phyloP scores from a whole-genome alignment of 1,284 basidiomycete species.

The Earliella scabrosa region DNA sequence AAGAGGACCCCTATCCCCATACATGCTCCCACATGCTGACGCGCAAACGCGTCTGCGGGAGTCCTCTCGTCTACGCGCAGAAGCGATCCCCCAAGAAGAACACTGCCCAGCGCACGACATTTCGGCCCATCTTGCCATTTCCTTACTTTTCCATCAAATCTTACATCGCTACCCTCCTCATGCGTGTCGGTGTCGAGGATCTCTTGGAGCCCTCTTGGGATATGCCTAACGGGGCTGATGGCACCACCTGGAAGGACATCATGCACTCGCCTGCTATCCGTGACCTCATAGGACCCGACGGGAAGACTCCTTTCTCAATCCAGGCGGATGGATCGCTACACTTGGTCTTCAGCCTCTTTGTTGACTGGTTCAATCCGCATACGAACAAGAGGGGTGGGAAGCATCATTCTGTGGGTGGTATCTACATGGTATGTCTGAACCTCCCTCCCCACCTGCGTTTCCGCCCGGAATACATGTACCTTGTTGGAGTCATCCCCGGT shows the following conservation, averaged over 20 bases:
- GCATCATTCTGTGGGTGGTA: conserved; percentile 20
- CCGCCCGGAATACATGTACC: conserved; percentile 29
- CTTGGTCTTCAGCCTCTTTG: conserved; percentile 30
- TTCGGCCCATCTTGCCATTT: neutral
- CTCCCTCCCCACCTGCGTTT: conserved; percentile 29
- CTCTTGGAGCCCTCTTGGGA: neutral
- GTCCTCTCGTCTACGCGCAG: neutral
- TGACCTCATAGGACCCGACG: conserved; percentile 8
- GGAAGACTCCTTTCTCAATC: conserved; percentile 7
- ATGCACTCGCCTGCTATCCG: neutral
- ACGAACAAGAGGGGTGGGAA: conserved; percentile 32
- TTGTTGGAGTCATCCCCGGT: conserved; percentile 28
- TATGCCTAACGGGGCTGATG: neutral
- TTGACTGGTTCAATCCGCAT: conserved; percentile 36
- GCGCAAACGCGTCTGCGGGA: neutral
- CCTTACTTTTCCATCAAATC: neutral
- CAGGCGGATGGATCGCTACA: no score
- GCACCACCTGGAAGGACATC: conserved; percentile 1
- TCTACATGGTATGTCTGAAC: no score
- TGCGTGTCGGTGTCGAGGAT: neutral
- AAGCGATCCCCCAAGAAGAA: neutral
- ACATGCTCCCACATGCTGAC: neutral
- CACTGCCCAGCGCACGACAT: neutral
- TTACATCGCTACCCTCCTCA: conserved; percentile 2
- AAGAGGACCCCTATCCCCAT: conserved; percentile 1